Evolutionary conservation across 2,329 filamentous ascomycete genomes (phyloP).

Genomic region (Diatrype stigma): DNA sequence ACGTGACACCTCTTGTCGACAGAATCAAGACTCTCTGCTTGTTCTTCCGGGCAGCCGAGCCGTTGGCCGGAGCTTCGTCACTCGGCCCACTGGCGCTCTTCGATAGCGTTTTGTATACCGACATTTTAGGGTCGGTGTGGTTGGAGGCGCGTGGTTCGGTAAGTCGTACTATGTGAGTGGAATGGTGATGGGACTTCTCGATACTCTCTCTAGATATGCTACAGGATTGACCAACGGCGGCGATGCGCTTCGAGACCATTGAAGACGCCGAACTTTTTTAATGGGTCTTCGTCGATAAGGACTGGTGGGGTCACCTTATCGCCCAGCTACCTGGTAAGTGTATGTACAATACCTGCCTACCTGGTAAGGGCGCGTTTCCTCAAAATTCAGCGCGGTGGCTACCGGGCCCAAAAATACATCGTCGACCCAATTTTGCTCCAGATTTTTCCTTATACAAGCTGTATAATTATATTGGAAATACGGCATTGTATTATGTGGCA

Average conservation of each 20-base stretch:
- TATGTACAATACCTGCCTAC: no score
- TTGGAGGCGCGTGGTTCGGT: slow-evolving; percentile 7
- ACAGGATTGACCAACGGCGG: not conserved
- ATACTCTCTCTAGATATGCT: not conserved
- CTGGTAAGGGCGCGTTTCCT: no score
- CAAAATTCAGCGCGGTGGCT: no score
- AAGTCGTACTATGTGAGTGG: not conserved
- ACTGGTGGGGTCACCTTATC: slow-evolving; percentile 23
- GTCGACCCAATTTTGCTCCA: no score
- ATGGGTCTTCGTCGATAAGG: not conserved
- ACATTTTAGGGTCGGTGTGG: slow-evolving; percentile 36
- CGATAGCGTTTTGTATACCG: slow-evolving; percentile 71
- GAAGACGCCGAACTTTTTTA: not conserved
- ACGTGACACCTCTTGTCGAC: slow-evolving; percentile 88
- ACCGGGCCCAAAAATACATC: no score
- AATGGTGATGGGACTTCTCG: not conserved
- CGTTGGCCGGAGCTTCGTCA: slow-evolving; percentile 32
- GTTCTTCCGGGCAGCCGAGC: slow-evolving; percentile 53
- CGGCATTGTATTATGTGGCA: no score
- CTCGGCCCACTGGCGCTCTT: slow-evolving; percentile 50
- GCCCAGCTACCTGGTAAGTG: not conserved
- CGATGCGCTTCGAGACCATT: not conserved
- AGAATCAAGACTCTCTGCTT: slow-evolving; percentile 82
- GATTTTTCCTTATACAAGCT: no score
- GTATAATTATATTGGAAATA: no score